These are phyloP conservation scores for Phlegmacium glaucopus DNA, from an alignment of 768 basidiomycete species.

Conservation along the genomic window DNA sequence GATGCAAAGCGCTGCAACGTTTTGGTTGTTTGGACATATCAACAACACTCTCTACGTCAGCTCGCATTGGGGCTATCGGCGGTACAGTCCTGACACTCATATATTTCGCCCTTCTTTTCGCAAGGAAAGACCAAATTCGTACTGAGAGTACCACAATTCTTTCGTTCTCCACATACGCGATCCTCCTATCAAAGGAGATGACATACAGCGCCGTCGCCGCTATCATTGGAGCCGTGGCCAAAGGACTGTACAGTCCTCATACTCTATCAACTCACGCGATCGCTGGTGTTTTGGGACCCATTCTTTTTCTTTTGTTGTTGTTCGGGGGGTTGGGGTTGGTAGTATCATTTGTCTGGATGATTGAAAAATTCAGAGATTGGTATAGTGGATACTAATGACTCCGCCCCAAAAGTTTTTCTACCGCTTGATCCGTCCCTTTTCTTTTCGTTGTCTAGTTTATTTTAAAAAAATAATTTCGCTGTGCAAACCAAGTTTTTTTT, in stretches of 20 bases:
- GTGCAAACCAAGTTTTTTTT: too few species aligned
- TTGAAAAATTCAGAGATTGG: slow-evolving; percentile 10
- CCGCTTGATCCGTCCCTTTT: too few species aligned
- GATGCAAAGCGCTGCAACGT: slow-evolving; percentile 14
- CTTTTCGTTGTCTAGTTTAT: too few species aligned
- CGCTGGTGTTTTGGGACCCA: slow-evolving; percentile 19
- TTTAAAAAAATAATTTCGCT: too few species aligned
- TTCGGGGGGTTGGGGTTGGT: slow-evolving; percentile 10
- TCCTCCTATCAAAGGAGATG: slow-evolving; percentile 20
- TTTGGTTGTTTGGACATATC: slow-evolving; percentile 4
- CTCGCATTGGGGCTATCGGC: slow-evolving; percentile 22
- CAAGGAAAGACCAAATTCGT: not conserved
- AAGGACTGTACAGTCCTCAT: slow-evolving; percentile 6
- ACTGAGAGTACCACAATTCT: not conserved
- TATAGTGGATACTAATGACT: slow-evolving; percentile 4
- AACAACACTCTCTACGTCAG: slow-evolving; percentile 5
- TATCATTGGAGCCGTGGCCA: slow-evolving; percentile 12
- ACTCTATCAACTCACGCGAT: slow-evolving; percentile 6
- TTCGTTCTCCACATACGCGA: slow-evolving; percentile 1
- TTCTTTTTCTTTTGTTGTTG: slow-evolving; percentile 15
- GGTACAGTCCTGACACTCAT: slow-evolving; percentile 20
- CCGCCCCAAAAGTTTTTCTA: too few species aligned
- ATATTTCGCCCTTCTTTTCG: slow-evolving; percentile 15
- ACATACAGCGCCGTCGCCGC: slow-evolving; percentile 20
- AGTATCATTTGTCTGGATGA: slow-evolving; percentile 8